Conservation (phyloP, 805 yeast genomes). For the Scheffersomyces ergatensis region DNA sequence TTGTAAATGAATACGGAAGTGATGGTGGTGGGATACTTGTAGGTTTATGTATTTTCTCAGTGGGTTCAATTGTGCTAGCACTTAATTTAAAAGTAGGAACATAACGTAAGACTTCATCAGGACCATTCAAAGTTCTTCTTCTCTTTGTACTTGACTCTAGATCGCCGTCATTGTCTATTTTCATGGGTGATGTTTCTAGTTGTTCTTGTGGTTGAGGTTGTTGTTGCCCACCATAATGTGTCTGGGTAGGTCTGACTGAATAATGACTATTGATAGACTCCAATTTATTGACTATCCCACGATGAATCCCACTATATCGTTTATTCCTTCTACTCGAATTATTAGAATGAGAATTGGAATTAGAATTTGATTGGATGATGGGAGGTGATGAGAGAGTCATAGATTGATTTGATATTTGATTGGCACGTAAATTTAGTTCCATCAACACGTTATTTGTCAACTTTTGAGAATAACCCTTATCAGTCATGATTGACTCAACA, state of each 20-base stretch:
- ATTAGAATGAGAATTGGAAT: conserved; percentile 11
- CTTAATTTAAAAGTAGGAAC: not conserved
- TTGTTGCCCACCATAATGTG: too few relatives aligned
- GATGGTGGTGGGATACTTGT: too few relatives aligned
- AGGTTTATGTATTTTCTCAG: not conserved
- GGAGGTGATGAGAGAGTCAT: conserved; percentile 1
- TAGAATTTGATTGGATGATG: conserved; percentile 6
- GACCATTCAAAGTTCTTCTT: conserved; percentile 41
- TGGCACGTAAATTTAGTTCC: conserved; percentile 44
- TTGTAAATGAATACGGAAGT: too few relatives aligned
- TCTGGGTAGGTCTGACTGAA: conserved; percentile 32
- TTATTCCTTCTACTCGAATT: conserved; percentile 17
- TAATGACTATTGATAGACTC: conserved; percentile 50
- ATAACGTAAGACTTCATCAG: conserved; percentile 28
- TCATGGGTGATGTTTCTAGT: not conserved
- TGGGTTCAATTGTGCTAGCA: not conserved
- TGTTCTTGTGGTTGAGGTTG: not conserved
- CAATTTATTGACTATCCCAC: conserved; percentile 39
- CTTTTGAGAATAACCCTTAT: conserved; percentile 46
- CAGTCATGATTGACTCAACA: conserved; percentile 29
- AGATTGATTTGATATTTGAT: conserved; percentile 23
- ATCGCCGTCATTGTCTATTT: not conserved
- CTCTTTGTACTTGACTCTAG: conserved; percentile 20
- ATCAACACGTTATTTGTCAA: conserved; percentile 43
- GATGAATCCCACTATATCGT: conserved; percentile 31